Percentiles rank a stretch among this genome's conserved stretches.
Conservation (phyloP, 1,284 basidiomycete species). For the Cryptococcus sp. region DNA sequence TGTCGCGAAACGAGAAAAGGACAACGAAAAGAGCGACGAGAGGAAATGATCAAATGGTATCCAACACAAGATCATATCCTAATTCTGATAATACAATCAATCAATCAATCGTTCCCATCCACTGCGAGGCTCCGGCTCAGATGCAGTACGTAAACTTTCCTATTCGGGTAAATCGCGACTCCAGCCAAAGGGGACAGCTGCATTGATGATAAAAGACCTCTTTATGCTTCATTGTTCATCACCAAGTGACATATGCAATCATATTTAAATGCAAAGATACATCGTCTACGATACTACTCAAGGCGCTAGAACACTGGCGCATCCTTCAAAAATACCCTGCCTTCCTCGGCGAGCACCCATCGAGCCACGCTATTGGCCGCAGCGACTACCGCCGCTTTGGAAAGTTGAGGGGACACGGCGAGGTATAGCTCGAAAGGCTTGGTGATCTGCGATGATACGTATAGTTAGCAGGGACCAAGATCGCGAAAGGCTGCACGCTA, state of each 20-base stretch:
- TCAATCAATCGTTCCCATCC: too few species aligned
- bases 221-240: background rate
- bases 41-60: too few species aligned
- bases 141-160: background rate
- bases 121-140: too few species aligned
- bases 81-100: too few species aligned
- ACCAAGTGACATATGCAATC: too few species aligned
- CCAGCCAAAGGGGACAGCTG: background rate
- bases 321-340: constrained; percentile 75
- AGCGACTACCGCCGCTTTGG: constrained; percentile 79
- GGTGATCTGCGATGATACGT: constrained; percentile 63
- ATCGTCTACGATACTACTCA: too few species aligned
- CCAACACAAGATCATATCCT: too few species aligned
- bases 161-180: background rate
- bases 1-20: too few species aligned
- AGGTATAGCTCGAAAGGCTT: constrained; percentile 85
- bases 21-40: too few species aligned
- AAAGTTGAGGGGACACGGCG: constrained; percentile 73
- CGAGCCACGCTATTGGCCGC: constrained; percentile 83
- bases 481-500: background rate
- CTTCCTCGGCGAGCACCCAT: constrained; percentile 89
- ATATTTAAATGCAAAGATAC: too few species aligned
- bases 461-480: background rate
- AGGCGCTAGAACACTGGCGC: constrained; percentile 73
- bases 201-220: background rate